Conservation (phyloP, 2,329 filamentous ascomycete genomes). For the Colletotrichum higginsianum region DNA sequence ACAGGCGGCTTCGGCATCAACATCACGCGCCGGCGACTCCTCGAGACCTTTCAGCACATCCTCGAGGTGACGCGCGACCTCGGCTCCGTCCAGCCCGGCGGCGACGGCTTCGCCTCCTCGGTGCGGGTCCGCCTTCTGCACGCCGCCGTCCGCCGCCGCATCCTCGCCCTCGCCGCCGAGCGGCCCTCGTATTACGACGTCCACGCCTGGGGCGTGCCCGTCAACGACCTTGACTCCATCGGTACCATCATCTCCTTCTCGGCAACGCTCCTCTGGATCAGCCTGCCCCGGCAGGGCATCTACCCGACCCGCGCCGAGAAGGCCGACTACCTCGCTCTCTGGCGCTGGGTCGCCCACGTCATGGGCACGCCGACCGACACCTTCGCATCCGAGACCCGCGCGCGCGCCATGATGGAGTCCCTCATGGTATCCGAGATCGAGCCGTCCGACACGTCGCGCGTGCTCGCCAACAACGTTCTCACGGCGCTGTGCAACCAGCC, state of each 20-base stretch:
- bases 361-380: conserved; percentile 77
- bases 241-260: conserved; percentile 82
- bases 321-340: conserved; percentile 80
- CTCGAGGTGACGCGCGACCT: conserved; percentile 78
- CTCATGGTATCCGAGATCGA: conserved; percentile 76
- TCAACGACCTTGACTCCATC: conserved; percentile 83
- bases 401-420: conserved; percentile 77
- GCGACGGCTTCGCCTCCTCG: conserved; percentile 72
- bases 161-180: conserved; percentile 68
- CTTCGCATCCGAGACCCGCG: conserved; percentile 69
- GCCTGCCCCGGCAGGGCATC: conserved; percentile 81
- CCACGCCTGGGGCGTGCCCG: conserved; percentile 72
- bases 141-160: conserved; percentile 73
- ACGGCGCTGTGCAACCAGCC: conserved; percentile 75
- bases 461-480: conserved; percentile 83
- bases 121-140: conserved; percentile 77
- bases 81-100: conserved; percentile 77
- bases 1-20: conserved; percentile 82
- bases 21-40: conserved; percentile 73
- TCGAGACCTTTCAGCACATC: conserved; percentile 83
- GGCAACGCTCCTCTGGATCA: conserved; percentile 76
- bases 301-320: conserved; percentile 74
- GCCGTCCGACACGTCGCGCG: conserved; percentile 73
- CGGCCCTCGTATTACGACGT: conserved; percentile 73
- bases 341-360: conserved; percentile 81